phyloP scores from a whole-genome alignment of 495 filamentous ascomycete genomes.

The Chlorociboria aeruginascens region DNA sequence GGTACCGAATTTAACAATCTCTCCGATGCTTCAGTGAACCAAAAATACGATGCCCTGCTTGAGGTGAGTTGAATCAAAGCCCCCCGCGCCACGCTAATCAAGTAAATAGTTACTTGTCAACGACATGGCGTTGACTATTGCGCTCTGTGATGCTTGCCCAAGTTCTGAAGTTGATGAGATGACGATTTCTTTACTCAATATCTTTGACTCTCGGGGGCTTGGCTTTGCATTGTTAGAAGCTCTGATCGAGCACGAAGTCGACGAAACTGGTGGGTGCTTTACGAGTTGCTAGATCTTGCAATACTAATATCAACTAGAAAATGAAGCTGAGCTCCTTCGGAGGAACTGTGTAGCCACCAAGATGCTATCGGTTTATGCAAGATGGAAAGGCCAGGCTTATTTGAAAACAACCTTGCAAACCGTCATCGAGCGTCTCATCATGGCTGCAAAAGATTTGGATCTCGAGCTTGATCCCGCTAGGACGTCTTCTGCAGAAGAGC shows the following conservation, averaged over 20 bases:
- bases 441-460: conserved; percentile 47
- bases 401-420: conserved; percentile 51
- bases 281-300: not conserved
- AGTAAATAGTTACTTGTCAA: conserved; percentile 37
- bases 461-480: conserved; percentile 52
- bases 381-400: conserved; percentile 53
- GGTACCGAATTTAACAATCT: conserved; percentile 55
- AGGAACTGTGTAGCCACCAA: conserved; percentile 56
- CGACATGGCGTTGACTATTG: conserved; percentile 45
- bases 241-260: conserved; percentile 52
- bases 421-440: conserved; percentile 46
- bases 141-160: conserved; percentile 50
- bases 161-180: conserved; percentile 54
- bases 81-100: not conserved
- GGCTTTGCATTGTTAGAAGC: conserved; percentile 48
- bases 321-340: conserved; percentile 49
- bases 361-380: conserved; percentile 55
- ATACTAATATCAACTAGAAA: conserved; percentile 27
- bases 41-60: conserved; percentile 51
- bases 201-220: conserved; percentile 51
- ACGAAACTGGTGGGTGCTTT: conserved; percentile 37
- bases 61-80: conserved; percentile 27
- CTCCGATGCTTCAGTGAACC: conserved; percentile 48
- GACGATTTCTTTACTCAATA: conserved; percentile 49
- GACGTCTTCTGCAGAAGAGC: conserved; percentile 41